Base-by-base conservation (phyloP, 1,139 yeast genomes). In the Meyerozyma elateridarum region DNA sequence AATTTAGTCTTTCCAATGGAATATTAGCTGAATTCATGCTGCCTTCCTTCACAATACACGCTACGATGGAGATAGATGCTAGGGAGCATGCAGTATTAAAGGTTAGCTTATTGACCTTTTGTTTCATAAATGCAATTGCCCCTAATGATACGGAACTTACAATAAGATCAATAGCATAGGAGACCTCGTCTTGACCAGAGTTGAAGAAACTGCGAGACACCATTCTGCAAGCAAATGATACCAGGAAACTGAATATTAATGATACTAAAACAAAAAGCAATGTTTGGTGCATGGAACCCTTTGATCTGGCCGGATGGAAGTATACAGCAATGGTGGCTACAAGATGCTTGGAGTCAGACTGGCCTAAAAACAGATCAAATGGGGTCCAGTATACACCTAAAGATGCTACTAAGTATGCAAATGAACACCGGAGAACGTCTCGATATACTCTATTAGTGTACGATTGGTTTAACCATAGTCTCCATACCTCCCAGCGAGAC, bases 281-380 rank as follows among this genome's bases (percentile, higher is more conserved):
- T 7, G 88, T 77, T 49, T 85, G 88, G 36, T 78, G 73, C 93
- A 85, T 85, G 15, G 85, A 76, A 0, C 95, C 95, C 36, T 76
- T 73, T 1, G 93, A 72, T 33, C 95, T 56, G 3, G 89, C 74
- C 0, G 95, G 91, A 48, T 85, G 93, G 61, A 85, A 85, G 53
- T 85, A 85, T 3, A 85, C 93, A 1, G 85, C 84, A 12, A 81
- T 82, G 0, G 95, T 85, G 15, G 94, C 87, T 6, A 82, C 78
- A 46, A 84, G 72, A 56, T 85, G 95, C 51, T 85, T 85, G 16
- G 83, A 78, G 53, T 83, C 91, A 12, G 85, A 71, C 25, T 62
- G 52, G 0, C 95, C 95, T 32, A 84, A 53, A 2, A 76, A 40
- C 14, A 51, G 45, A 18, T 83, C 73, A 28, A 85, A 64, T 2